These are phyloP conservation scores for Ceriops zippeliana DNA, from an alignment of 345 rosid species.

Conservation along the genomic window DNA sequence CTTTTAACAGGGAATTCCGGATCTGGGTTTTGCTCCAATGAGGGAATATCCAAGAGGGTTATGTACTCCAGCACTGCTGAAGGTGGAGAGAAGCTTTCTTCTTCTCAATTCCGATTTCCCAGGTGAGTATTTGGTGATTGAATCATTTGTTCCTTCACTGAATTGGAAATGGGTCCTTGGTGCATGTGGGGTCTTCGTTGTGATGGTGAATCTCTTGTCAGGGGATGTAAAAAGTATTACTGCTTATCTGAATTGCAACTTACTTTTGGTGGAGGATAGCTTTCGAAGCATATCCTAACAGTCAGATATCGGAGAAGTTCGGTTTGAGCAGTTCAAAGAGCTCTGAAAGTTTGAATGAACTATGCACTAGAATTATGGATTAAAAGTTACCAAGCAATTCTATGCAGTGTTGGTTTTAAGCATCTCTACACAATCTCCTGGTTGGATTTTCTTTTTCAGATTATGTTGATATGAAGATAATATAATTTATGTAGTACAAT, in stretches of 20 bases:
- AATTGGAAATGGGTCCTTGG: conserved; percentile 3
- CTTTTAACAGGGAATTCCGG: conserved; percentile 46
- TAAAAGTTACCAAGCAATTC: not conserved
- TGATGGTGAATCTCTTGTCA: conserved; percentile 3
- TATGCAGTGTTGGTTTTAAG: not conserved
- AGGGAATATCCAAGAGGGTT: conserved; percentile 42
- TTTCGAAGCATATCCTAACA: not conserved
- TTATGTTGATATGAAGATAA: not conserved
- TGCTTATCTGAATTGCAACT: conserved; percentile 5
- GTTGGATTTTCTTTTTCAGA: not conserved
- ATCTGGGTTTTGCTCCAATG: conserved; percentile 57
- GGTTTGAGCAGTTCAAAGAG: conserved; percentile 3
- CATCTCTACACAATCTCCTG: not conserved
- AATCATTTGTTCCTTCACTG: not conserved
- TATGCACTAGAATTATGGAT: not conserved
- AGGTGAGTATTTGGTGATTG: conserved; percentile 35
- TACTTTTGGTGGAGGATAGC: not conserved
- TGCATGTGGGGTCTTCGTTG: conserved; percentile 13
- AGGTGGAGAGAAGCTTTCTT: conserved; percentile 47
- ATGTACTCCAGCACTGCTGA: conserved; percentile 47
- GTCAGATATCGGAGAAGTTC: not conserved
- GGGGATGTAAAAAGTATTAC: not conserved
- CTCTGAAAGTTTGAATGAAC: conserved; percentile 1
- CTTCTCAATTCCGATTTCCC: conserved; percentile 50
- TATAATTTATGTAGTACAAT: too few relatives aligned